Evolutionary conservation across 768 basidiomycete species (phyloP), one percentile per base, ranked within the genome.

Genomic region (Xerocomellus intermedius): DNA sequence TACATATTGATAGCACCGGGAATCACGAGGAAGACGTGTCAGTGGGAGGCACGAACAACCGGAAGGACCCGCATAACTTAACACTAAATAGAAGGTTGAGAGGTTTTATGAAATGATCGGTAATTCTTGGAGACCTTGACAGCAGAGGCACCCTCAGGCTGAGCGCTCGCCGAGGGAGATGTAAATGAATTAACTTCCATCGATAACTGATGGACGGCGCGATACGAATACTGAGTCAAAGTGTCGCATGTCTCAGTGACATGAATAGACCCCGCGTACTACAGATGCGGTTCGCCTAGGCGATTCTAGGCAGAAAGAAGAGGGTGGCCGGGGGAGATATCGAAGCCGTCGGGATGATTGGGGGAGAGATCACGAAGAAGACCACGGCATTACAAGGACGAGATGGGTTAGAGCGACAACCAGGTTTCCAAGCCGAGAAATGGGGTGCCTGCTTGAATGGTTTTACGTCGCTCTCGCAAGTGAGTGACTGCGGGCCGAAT

Each of bases 81-180:
- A 57, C 54, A 42, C 56, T 59, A 64, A 70, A 67, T 57, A 54
- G 60, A 69, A 69, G 62, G 60, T 64, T 64, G 55, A 50, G 48
- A 53, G 64, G 63, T 43, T 58, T 59, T 60, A 64, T 64, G 63
- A 42, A 35, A 56, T 60, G 67, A 66, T 69, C 62, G 67, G 64
- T 57, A 21, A 54, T 41, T 53, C 38, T 36, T 12, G 54, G 39
- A 19, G 52, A 52, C 44, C 8, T 42, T 52, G 50, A 46, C 36
- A 52, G 47, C 50, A 58, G 54, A 35, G 33, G 33, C 14, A 35
- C 33, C 33, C 14, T 8, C 8, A 10, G 37, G 52, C 56, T 30
- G 56, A 43, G 50, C 52, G 52, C 52, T 53, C 39, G 28, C 55
- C 62, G 65, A 65, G 55, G 44, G 32, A 62, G 13, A 28, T 46